phyloP scores from a whole-genome alignment of 257 asterid genomes.

The Penstemon newberryi region DNA sequence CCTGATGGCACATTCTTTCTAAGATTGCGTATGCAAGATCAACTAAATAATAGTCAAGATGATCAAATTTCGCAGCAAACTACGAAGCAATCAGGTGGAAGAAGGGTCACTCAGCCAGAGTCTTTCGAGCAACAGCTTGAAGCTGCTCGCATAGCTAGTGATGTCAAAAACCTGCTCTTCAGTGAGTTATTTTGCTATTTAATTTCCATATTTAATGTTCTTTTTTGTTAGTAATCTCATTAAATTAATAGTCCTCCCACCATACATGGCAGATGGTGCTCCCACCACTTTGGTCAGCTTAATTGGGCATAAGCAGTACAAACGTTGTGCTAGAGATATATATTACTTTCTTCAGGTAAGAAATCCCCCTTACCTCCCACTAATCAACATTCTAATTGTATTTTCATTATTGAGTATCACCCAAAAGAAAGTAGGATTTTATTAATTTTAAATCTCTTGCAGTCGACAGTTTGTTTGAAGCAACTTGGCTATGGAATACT shows the following conservation, averaged over 20 bases:
- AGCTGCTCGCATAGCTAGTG: constrained; percentile 89
- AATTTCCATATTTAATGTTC: neutral
- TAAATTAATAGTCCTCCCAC: neutral
- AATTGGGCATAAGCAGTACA: constrained; percentile 83
- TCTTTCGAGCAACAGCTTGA: constrained; percentile 88
- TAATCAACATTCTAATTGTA: neutral
- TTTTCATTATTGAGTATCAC: too few species aligned
- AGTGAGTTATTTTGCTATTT: constrained; percentile 44
- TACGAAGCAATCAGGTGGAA: constrained; percentile 36
- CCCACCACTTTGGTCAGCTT: constrained; percentile 85
- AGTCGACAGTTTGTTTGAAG: constrained; percentile 91
- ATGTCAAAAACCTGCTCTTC: constrained; percentile 71
- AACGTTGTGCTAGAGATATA: constrained; percentile 80
- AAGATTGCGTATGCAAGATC: constrained; percentile 41
- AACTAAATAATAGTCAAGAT: constrained; percentile 36
- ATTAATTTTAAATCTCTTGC: constrained; percentile 34
- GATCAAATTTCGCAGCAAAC: constrained; percentile 39
- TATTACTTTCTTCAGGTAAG: constrained; percentile 89
- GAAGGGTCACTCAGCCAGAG: constrained; percentile 41
- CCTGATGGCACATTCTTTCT: constrained; percentile 81
- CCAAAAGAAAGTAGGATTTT: neutral
- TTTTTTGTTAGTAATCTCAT: constrained; percentile 1
- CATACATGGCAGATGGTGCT: constrained; percentile 64
- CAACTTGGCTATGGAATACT: constrained; percentile 92
- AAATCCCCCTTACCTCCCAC: neutral